Conservation (phyloP, 768 basidiomycete genomes). For the Tylopilus balloui region DNA sequence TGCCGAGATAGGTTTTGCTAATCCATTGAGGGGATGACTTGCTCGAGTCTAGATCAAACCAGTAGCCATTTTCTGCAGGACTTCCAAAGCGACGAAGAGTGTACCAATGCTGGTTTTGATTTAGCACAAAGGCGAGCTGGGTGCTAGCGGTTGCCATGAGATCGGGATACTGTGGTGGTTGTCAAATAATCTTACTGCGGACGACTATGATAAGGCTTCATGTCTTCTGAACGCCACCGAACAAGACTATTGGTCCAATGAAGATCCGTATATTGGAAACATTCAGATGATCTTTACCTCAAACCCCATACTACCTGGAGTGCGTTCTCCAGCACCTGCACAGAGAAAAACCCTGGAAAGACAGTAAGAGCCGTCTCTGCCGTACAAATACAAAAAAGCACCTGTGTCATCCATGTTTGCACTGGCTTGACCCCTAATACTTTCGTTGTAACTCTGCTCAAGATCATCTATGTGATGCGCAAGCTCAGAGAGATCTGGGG, state of each 20-base stretch:
- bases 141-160: slow-evolving; percentile 40
- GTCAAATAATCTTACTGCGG: slow-evolving; percentile 59
- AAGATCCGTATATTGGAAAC: background rate
- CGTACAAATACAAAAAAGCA: slow-evolving; percentile 16
- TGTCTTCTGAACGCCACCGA: slow-evolving; percentile 79
- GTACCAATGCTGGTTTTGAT: slow-evolving; percentile 87
- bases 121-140: slow-evolving; percentile 84
- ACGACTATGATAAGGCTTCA: slow-evolving; percentile 67
- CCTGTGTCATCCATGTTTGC: slow-evolving; percentile 93
- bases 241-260: slow-evolving; percentile 45
- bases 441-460: slow-evolving; percentile 56
- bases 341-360: slow-evolving; percentile 77
- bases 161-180: slow-evolving; percentile 1
- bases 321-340: slow-evolving; percentile 84
- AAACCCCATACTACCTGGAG: slow-evolving; percentile 82
- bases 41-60: slow-evolving; percentile 88
- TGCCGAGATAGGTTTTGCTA: slow-evolving; percentile 73
- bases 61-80: slow-evolving; percentile 53
- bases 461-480: slow-evolving; percentile 64
- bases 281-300: slow-evolving; percentile 45
- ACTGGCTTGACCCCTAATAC: slow-evolving; percentile 43
- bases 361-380: background rate
- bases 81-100: slow-evolving; percentile 76
- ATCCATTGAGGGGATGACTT: slow-evolving; percentile 74
- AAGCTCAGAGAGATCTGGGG: slow-evolving; percentile 74